Conservation (phyloP, 106 monocot species). For the Allium fistulosum region DNA sequence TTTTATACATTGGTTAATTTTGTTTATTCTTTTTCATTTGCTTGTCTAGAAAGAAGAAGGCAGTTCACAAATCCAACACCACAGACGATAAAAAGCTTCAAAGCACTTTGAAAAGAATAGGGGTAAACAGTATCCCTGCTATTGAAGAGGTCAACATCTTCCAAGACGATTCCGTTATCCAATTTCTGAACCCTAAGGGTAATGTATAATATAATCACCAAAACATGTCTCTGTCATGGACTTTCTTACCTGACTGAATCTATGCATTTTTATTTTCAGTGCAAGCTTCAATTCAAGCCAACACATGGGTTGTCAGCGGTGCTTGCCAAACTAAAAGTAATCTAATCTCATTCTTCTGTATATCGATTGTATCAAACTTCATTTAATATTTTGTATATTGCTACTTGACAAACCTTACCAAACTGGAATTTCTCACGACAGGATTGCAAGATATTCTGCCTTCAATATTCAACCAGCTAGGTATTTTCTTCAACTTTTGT, state of each 20-base stretch:
- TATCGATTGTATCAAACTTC: too few relatives aligned
- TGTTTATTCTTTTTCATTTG: background rate
- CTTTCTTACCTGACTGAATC: background rate
- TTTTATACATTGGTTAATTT: background rate
- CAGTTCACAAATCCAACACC: conserved; percentile 22
- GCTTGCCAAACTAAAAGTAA: conserved; percentile 78
- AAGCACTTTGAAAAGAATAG: conserved; percentile 26
- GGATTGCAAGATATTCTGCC: conserved; percentile 75
- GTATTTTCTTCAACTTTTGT: conserved; percentile 14
- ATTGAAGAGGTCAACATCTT: conserved; percentile 32
- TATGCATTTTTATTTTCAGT: conserved; percentile 31
- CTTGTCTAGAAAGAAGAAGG: conserved; percentile 27
- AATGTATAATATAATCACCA: background rate
- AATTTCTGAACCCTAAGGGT: conserved; percentile 24
- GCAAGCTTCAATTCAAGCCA: conserved; percentile 81
- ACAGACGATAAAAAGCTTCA: conserved; percentile 26
- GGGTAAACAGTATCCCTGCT: conserved; percentile 18
- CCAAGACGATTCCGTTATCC: conserved; percentile 20
- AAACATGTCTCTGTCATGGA: background rate
- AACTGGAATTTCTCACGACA: conserved; percentile 8
- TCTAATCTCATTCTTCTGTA: background rate
- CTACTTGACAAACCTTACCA: background rate
- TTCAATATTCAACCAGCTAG: conserved; percentile 68
- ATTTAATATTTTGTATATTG: background rate
- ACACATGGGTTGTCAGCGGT: conserved; percentile 82